phyloP scores from a whole-genome alignment of 345 rosid species.

The Gossypium raimondii region DNA sequence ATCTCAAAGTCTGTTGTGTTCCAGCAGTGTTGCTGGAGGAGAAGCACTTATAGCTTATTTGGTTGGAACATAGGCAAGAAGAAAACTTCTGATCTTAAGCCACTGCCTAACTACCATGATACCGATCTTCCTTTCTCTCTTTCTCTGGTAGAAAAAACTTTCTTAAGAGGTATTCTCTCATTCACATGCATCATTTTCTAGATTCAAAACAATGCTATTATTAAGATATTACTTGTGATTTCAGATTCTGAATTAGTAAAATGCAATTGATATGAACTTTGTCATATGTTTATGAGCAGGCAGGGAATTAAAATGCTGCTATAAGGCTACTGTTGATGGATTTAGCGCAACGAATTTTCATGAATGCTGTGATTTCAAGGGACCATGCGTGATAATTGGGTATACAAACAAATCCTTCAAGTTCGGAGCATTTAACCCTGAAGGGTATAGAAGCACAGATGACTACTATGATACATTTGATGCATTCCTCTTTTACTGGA shows the following conservation, averaged over 20 bases:
- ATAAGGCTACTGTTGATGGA: slow-evolving; percentile 67
- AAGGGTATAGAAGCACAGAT: slow-evolving; percentile 88
- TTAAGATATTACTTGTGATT: background rate
- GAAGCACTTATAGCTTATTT: slow-evolving; percentile 39
- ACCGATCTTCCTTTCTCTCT: slow-evolving; percentile 56
- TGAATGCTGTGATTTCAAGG: slow-evolving; percentile 72
- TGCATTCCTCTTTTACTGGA: slow-evolving; percentile 80
- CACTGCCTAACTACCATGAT: slow-evolving; percentile 44
- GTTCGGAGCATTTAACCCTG: slow-evolving; percentile 79
- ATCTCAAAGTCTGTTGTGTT: slow-evolving; percentile 31
- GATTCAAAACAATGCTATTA: background rate
- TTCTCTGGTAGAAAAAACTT: slow-evolving; percentile 61
- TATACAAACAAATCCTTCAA: slow-evolving; percentile 62
- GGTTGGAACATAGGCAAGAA: slow-evolving; percentile 58
- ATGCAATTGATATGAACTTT: background rate
- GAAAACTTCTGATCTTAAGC: slow-evolving; percentile 24
- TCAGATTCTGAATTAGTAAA: background rate
- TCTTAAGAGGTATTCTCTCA: slow-evolving; percentile 46
- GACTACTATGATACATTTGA: slow-evolving; percentile 81
- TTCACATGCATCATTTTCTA: background rate
- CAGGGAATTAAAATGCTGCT: slow-evolving; percentile 73
- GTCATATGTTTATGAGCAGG: slow-evolving; percentile 31
- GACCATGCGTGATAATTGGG: slow-evolving; percentile 85
- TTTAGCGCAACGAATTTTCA: slow-evolving; percentile 80
- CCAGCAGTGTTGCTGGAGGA: slow-evolving; percentile 21